Percentiles rank a stretch among this genome's conserved stretches.
Conservation (phyloP, 1,284 basidiomycete species). For the Macrocystidia cucumis region DNA sequence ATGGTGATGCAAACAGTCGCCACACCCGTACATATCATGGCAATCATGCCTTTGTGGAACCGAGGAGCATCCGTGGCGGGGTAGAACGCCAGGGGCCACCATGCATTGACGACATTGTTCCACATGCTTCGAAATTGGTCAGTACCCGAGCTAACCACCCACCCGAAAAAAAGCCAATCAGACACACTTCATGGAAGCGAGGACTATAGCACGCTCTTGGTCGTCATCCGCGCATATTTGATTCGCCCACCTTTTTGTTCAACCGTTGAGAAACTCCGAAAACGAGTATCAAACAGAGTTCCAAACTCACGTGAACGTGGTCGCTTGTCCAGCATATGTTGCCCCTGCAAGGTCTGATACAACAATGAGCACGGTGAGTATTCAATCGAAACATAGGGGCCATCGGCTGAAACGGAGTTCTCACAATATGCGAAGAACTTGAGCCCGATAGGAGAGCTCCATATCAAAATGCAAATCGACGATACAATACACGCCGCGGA, state of each 20-base stretch:
- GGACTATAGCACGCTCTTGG: slow-evolving; percentile 57
- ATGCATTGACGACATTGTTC: slow-evolving; percentile 64
- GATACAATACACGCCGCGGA: slow-evolving; percentile 43
- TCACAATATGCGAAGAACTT: slow-evolving; percentile 66
- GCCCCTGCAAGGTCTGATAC: slow-evolving; percentile 49
- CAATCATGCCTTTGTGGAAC: slow-evolving; percentile 59
- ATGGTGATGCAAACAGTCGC: slow-evolving; percentile 50
- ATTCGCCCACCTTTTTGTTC: slow-evolving; percentile 49
- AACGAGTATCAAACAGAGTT: no score
- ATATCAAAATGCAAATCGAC: slow-evolving; percentile 50
- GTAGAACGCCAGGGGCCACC: slow-evolving; percentile 66
- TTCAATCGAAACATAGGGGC: no score
- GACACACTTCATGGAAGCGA: slow-evolving; percentile 70
- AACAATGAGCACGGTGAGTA: slow-evolving; percentile 2
- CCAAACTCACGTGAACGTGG: slow-evolving; percentile 61
- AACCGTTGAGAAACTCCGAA: no score
- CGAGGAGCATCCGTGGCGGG: slow-evolving; percentile 57
- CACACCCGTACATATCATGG: slow-evolving; percentile 51
- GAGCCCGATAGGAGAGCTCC: slow-evolving; percentile 44
- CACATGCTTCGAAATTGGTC: no score
- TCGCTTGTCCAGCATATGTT: slow-evolving; percentile 60
- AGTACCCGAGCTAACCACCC: no score
- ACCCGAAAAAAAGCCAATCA: no score
- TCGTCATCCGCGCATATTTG: slow-evolving; percentile 63
- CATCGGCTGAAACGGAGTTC: slow-evolving; percentile 10